phyloP scores from a whole-genome alignment of 2,329 filamentous ascomycete species.

The Fragosphaeria purpurea region DNA sequence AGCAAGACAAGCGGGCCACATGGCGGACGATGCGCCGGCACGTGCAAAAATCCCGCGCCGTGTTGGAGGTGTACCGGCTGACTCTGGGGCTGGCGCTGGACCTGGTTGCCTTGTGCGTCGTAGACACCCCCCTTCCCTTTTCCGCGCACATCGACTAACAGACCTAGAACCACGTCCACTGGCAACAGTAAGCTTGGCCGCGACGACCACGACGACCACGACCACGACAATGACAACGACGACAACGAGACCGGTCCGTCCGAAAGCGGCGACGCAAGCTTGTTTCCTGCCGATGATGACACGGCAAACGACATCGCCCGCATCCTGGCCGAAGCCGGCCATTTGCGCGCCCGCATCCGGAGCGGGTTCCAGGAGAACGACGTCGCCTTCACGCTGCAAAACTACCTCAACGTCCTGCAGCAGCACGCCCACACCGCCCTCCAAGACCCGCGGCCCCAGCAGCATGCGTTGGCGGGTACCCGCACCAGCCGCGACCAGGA shows the following conservation, averaged over 20 bases:
- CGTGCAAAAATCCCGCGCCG: conserved; percentile 21
- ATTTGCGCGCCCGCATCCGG: conserved; percentile 22
- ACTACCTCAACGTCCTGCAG: conserved; percentile 59
- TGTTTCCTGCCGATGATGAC: conserved; percentile 6
- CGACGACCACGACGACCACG: not conserved
- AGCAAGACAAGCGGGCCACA: conserved; percentile 25
- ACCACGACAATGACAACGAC: conserved; percentile 16
- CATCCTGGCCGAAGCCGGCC: conserved; percentile 25
- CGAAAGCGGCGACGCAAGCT: too few species aligned
- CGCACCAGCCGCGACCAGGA: too few species aligned
- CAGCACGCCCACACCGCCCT: conserved; percentile 38
- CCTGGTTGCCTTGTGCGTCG: conserved; percentile 25
- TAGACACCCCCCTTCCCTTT: too few species aligned
- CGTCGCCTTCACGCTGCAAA: conserved; percentile 59
- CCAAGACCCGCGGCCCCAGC: not conserved
- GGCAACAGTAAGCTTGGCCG: too few species aligned
- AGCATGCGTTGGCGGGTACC: not conserved
- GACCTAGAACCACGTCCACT: too few species aligned
- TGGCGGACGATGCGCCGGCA: conserved; percentile 27
- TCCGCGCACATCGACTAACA: too few species aligned
- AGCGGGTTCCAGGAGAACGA: conserved; percentile 50
- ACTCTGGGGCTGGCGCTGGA: conserved; percentile 31
- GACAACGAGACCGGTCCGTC: not conserved
- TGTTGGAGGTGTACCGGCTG: conserved; percentile 28
- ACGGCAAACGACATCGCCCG: conserved; percentile 20